Evolutionary conservation across 1,139 yeast species (phyloP).

Genomic region (Geotrichum reessii): DNA sequence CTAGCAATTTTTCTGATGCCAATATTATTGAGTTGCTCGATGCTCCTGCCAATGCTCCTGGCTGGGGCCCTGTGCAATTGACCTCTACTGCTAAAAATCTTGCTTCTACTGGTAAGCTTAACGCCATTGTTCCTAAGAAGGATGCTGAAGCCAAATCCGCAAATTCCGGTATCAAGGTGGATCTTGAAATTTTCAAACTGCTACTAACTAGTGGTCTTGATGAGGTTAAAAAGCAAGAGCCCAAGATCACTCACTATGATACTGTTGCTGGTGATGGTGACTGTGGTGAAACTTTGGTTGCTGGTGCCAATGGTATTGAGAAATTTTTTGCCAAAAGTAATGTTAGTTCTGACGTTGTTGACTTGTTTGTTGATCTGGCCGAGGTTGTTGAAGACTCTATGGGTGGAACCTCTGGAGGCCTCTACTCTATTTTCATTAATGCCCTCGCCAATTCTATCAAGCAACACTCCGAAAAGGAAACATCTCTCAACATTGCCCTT

Average conservation of each 20-base stretch:
- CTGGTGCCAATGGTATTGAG: conserved; percentile 71
- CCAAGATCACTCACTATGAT: conserved; percentile 76
- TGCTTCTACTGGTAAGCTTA: conserved; percentile 33
- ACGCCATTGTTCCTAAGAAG: conserved; percentile 20
- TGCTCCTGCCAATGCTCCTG: conserved; percentile 70
- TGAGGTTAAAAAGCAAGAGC: conserved; percentile 53
- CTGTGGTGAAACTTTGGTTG: conserved; percentile 84
- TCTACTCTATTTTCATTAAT: conserved; percentile 75
- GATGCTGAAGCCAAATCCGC: conserved; percentile 22
- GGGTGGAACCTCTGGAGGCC: conserved; percentile 97
- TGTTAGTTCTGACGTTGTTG: conserved; percentile 38
- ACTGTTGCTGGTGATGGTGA: conserved; percentile 95
- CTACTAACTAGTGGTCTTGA: conserved; percentile 49
- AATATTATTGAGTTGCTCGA: conserved; percentile 49
- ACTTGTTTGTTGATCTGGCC: conserved; percentile 56
- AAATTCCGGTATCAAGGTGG: conserved; percentile 40
- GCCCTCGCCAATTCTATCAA: conserved; percentile 54
- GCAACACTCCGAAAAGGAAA: conserved; percentile 26
- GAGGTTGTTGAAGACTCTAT: conserved; percentile 77
- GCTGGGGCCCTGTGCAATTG: conserved; percentile 55
- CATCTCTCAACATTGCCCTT: conserved; percentile 33
- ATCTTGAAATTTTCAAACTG: conserved; percentile 39
- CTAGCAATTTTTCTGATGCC: conserved; percentile 32
- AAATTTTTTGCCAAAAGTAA: conserved; percentile 38
- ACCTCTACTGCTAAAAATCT: conserved; percentile 38